Conservation (phyloP, 495 filamentous ascomycete genomes). For the Thozetella sp. region DNA sequence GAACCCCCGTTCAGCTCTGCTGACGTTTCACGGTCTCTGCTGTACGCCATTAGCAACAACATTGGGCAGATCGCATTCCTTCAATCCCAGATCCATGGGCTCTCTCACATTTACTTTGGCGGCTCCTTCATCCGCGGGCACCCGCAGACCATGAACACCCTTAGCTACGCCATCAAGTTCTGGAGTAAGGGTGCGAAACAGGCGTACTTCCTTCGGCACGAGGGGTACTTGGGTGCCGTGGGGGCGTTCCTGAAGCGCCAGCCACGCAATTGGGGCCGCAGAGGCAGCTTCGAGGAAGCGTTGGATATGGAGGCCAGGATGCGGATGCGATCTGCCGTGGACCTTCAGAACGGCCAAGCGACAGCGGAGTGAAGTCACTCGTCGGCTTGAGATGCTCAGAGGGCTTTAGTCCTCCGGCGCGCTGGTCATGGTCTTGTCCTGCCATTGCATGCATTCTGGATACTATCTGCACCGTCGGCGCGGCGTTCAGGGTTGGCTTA, state of each 20-base stretch:
- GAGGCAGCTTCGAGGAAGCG: conserved; percentile 65
- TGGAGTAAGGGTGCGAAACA: conserved; percentile 95
- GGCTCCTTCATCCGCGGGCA: conserved; percentile 97
- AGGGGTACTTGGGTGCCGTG: conserved; percentile 95
- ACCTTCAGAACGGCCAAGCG: not conserved
- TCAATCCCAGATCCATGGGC: conserved; percentile 86
- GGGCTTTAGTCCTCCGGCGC: too few relatives aligned
- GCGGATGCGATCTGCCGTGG: conserved; percentile 5
- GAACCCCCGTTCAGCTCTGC: conserved; percentile 41
- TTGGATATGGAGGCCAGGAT: conserved; percentile 11
- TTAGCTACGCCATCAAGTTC: conserved; percentile 94
- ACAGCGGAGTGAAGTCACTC: not conserved
- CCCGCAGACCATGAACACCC: conserved; percentile 94
- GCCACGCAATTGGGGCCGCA: conserved; percentile 87
- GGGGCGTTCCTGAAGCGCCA: conserved; percentile 92
- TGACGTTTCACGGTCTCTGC: conserved; percentile 60
- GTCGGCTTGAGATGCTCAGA: not conserved
- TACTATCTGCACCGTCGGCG: too few relatives aligned
- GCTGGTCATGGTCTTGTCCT: too few relatives aligned
- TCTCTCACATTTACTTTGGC: conserved; percentile 95
- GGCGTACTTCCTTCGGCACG: conserved; percentile 94
- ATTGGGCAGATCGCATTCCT: conserved; percentile 98
- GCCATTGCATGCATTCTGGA: too few relatives aligned
- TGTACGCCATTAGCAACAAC: conserved; percentile 91
- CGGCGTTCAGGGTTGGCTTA: too few relatives aligned